Percentiles rank a stretch among this genome's conserved stretches.
Conservation (phyloP, 2,329 filamentous ascomycete genomes). For the Fusarium mangiferae region DNA sequence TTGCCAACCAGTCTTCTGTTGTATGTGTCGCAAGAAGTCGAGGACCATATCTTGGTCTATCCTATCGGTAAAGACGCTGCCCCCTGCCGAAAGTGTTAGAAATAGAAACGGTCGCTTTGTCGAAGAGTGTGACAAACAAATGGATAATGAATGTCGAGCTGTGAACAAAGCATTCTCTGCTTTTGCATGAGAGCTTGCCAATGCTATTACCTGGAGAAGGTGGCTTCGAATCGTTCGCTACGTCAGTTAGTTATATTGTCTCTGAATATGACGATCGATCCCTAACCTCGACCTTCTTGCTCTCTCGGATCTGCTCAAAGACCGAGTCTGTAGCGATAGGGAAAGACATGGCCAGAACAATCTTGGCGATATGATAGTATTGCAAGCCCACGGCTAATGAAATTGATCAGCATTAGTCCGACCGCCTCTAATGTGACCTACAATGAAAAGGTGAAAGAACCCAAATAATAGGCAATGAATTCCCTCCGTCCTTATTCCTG, state of each 20-base stretch:
- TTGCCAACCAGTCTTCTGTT: background rate
- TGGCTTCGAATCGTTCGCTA: background rate
- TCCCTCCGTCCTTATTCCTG: background rate
- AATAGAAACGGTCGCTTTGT: too few species aligned
- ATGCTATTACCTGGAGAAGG: background rate
- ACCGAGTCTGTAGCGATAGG: background rate
- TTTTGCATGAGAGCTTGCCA: background rate
- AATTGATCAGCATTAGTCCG: background rate
- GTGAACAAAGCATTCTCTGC: background rate
- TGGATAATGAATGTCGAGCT: background rate
- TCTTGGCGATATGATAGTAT: constrained; percentile 1
- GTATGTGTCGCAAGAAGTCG: background rate
- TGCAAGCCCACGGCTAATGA: background rate
- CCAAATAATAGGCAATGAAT: background rate
- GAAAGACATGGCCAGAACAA: background rate
- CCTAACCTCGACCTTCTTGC: background rate
- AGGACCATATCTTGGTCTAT: background rate
- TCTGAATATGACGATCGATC: too few species aligned
- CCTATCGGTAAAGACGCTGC: background rate
- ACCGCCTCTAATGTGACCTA: fast-evolving
- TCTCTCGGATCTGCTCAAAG: background rate
- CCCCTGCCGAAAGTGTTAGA: background rate
- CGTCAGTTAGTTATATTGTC: background rate
- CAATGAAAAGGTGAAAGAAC: background rate
- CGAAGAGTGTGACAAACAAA: background rate